Conservation (phyloP, 805 yeast species). For the Candida peoriensis region DNA sequence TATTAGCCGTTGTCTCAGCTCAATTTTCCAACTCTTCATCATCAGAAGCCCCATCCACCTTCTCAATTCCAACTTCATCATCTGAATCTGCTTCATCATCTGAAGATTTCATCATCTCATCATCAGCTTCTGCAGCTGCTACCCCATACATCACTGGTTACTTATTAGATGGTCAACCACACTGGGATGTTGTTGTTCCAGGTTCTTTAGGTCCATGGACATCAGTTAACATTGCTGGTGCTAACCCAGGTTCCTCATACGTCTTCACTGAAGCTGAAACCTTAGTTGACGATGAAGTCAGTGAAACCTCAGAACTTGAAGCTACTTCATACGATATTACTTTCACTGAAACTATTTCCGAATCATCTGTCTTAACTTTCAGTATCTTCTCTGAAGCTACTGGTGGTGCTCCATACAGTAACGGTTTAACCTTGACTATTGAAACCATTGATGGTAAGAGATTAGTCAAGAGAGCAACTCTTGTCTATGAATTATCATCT, state of each 20-base stretch:
- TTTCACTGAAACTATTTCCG: slow-evolving; percentile 10
- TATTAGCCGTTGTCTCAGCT: slow-evolving; percentile 12
- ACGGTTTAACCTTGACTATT: slow-evolving; percentile 11
- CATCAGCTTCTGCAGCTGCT: slow-evolving; percentile 9
- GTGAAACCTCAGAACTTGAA: slow-evolving; percentile 6
- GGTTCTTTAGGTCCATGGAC: slow-evolving; percentile 20
- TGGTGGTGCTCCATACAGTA: slow-evolving; percentile 19
- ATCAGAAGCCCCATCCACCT: slow-evolving; percentile 6
- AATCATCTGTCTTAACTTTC: slow-evolving; percentile 10
- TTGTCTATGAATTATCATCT: slow-evolving; percentile 5
- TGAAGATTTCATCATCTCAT: slow-evolving; percentile 16
- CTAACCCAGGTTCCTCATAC: slow-evolving; percentile 16
- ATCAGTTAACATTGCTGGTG: slow-evolving; percentile 16
- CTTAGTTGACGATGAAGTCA: slow-evolving; percentile 12
- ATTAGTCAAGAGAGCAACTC: slow-evolving; percentile 15
- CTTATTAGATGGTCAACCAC: slow-evolving; percentile 23
- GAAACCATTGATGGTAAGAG: slow-evolving; percentile 9
- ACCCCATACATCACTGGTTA: slow-evolving; percentile 22
- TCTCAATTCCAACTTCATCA: slow-evolving; percentile 8
- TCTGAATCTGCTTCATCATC: slow-evolving; percentile 11
- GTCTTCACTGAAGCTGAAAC: slow-evolving; percentile 16
- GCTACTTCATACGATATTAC: slow-evolving; percentile 12
- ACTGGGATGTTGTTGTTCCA: slow-evolving; percentile 21
- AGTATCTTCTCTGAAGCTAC: slow-evolving; percentile 14
- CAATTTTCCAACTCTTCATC: slow-evolving; percentile 11